Percentiles rank a stretch among this genome's conserved stretches.
Conservation (phyloP, 495 filamentous ascomycete species). For the Xeromyces bisporus region DNA sequence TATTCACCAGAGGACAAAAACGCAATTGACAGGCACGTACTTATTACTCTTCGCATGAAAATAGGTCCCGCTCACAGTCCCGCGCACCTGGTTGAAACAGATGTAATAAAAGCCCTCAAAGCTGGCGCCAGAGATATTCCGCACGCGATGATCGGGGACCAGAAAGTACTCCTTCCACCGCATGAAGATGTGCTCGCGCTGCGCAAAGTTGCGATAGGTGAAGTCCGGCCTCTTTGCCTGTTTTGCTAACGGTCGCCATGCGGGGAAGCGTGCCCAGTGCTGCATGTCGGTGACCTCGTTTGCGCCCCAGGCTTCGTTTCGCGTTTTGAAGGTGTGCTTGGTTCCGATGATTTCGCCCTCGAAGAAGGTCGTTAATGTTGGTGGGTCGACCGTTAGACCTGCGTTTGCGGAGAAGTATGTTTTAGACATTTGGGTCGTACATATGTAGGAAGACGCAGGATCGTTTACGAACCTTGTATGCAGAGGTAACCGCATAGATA, state of each 20-base stretch:
- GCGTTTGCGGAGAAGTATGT: too few relatives aligned
- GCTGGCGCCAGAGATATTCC: slow-evolving; percentile 79
- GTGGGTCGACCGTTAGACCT: slow-evolving; percentile 92
- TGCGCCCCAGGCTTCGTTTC: slow-evolving; percentile 80
- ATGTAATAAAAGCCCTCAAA: slow-evolving; percentile 99
- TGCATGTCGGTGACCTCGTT: slow-evolving; percentile 82
- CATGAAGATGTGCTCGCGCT: slow-evolving; percentile 94
- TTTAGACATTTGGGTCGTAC: too few relatives aligned
- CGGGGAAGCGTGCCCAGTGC: slow-evolving; percentile 83
- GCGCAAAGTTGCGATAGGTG: slow-evolving; percentile 45
- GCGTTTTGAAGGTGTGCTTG: slow-evolving; percentile 84
- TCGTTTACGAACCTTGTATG: slow-evolving; percentile 86
- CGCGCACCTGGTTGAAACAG: slow-evolving; percentile 84
- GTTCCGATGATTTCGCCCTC: slow-evolving; percentile 96
- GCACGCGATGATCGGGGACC: slow-evolving; percentile 84
- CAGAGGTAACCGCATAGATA: slow-evolving; percentile 90
- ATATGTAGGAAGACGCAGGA: too few relatives aligned
- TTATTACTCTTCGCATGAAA: slow-evolving; percentile 96
- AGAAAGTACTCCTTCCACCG: slow-evolving; percentile 99
- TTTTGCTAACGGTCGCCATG: slow-evolving; percentile 63
- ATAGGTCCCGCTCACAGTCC: slow-evolving; percentile 82
- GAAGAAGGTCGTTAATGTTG: slow-evolving; percentile 93
- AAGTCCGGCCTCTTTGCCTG: slow-evolving; percentile 66
- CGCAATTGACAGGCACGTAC: slow-evolving; percentile 33
- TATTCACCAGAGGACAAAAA: slow-evolving; percentile 8